These are phyloP conservation scores for Candida sanyaensis DNA, from an alignment of 1,139 yeast genomes.

Conservation along the genomic window DNA sequence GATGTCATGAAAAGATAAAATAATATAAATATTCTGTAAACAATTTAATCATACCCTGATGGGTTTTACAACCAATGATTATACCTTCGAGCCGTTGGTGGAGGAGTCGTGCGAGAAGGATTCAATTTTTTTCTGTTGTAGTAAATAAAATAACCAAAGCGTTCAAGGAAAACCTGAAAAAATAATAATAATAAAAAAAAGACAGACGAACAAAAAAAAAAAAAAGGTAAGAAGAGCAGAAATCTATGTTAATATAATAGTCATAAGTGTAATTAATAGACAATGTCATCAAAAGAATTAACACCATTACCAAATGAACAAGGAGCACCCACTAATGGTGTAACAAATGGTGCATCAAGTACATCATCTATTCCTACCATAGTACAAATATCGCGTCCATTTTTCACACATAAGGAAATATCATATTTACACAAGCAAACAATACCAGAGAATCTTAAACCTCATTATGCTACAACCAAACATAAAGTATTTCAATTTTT, in stretches of 20 bases:
- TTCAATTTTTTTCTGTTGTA: too few relatives aligned
- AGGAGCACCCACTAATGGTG: background rate
- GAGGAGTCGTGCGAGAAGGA: too few relatives aligned
- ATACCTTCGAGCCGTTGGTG: too few relatives aligned
- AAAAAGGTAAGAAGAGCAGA: background rate
- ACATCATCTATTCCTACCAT: constrained; percentile 19
- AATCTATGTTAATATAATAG: too few relatives aligned
- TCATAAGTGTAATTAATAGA: background rate
- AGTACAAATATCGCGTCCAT: constrained; percentile 64
- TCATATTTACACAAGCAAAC: constrained; percentile 52
- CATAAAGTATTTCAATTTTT: constrained; percentile 56
- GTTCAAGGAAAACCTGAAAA: background rate
- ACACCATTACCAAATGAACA: constrained; percentile 1
- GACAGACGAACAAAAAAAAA: constrained; percentile 3
- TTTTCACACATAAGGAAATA: constrained; percentile 58
- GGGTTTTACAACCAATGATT: too few relatives aligned
- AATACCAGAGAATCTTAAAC: constrained; percentile 50
- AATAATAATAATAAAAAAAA: too few relatives aligned
- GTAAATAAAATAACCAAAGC: too few relatives aligned
- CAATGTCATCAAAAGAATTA: constrained; percentile 7
- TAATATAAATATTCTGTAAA: background rate
- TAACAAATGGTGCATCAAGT: background rate
- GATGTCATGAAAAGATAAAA: too few relatives aligned
- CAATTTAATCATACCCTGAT: too few relatives aligned
- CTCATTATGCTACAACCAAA: constrained; percentile 51